Conservation (phyloP, 2,329 filamentous ascomycete genomes). For the Colletotrichum lini region DNA sequence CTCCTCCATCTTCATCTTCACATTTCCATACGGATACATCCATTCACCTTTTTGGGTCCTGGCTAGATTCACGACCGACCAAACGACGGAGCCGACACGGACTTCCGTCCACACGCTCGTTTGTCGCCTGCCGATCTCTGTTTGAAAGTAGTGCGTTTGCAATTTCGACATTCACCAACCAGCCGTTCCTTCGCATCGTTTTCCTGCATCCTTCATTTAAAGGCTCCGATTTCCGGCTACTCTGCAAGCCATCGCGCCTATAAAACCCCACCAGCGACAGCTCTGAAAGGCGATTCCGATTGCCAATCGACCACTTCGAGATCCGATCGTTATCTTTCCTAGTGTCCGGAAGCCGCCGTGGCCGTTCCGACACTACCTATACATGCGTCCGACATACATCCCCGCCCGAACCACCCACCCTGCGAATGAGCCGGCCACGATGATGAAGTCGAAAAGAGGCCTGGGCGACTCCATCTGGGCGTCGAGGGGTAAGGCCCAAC, state of each 20-base stretch:
- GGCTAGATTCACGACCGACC: background rate
- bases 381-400: background rate
- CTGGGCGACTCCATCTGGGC: slow-evolving; percentile 39
- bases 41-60: background rate
- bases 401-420: background rate
- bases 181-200: background rate
- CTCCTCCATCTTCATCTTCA: background rate
- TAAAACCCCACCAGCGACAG: background rate
- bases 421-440: background rate
- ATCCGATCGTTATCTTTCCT: background rate
- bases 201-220: background rate
- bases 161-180: background rate
- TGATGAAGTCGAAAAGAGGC: slow-evolving; percentile 25
- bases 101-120: background rate
- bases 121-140: background rate
- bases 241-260: background rate
- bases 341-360: too few species aligned
- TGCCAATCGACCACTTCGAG: background rate
- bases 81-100: background rate
- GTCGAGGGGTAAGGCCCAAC: slow-evolving; percentile 19
- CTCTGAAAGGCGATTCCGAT: too few species aligned
- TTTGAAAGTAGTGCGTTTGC: background rate
- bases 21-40: background rate
- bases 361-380: background rate
- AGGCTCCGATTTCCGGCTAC: background rate